Percentiles rank a stretch among this genome's conserved stretches.
Conservation (phyloP, 768 basidiomycete genomes). For the Tricholoma matsutake region DNA sequence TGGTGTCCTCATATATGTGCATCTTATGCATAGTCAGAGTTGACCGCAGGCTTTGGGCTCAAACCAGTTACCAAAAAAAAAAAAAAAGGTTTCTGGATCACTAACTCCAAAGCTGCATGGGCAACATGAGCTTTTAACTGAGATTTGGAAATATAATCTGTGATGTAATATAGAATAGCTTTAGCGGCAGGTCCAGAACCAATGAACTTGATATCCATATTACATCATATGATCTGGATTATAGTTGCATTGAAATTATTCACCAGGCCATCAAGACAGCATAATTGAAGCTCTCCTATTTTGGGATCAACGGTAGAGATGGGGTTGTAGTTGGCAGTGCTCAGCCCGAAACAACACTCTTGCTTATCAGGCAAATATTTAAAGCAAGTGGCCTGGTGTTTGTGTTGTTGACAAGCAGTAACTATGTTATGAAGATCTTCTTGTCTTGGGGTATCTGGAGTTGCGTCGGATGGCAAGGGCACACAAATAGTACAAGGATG, state of each 20-base stretch:
- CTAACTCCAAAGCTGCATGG: constrained; percentile 33
- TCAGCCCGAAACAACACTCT: constrained; percentile 32
- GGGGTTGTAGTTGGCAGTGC: constrained; percentile 11
- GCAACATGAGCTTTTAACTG: constrained; percentile 40
- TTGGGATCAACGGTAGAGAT: constrained; percentile 23
- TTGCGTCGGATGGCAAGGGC: too few species aligned
- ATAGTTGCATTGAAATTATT: constrained; percentile 44
- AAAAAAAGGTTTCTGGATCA: constrained; percentile 30
- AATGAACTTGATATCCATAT: constrained; percentile 49
- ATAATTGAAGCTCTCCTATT: constrained; percentile 29
- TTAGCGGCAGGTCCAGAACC: constrained; percentile 39
- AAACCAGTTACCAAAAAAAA: too few species aligned
- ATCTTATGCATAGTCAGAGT: too few species aligned
- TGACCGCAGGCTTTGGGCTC: too few species aligned
- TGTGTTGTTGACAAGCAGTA: too few species aligned
- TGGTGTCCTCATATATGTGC: too few species aligned
- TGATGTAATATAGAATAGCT: constrained; percentile 44
- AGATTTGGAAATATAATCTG: constrained; percentile 46
- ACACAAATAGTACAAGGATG: background rate
- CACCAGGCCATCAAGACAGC: constrained; percentile 35
- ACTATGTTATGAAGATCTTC: too few species aligned
- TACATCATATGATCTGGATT: constrained; percentile 31
- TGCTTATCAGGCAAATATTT: too few species aligned
- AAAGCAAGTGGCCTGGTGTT: too few species aligned
- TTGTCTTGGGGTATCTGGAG: too few species aligned